Evolutionary conservation across 495 filamentous ascomycete genomes (phyloP).

Genomic region (Aspergillus ostianus): DNA sequence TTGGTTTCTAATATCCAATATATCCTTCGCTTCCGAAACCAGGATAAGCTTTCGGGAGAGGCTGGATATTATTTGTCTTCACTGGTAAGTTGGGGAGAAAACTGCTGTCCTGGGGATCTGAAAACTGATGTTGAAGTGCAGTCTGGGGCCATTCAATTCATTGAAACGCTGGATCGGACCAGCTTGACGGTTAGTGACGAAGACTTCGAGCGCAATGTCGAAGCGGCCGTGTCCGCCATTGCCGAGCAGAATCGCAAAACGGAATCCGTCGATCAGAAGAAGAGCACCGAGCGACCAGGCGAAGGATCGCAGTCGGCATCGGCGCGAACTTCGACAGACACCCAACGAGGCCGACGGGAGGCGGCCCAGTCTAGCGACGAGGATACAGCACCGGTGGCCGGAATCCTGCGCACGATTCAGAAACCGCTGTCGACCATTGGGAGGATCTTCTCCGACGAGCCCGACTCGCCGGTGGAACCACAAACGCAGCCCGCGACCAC

Average conservation of each 20-base stretch:
- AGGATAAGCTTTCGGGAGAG: constrained; percentile 94
- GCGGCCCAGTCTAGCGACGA: constrained; percentile 50
- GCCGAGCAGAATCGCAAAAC: constrained; percentile 76
- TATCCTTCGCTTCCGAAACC: constrained; percentile 93
- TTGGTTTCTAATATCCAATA: constrained; percentile 98
- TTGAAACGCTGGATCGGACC: constrained; percentile 93
- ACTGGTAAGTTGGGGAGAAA: constrained; percentile 52
- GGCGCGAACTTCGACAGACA: constrained; percentile 52
- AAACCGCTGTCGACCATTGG: constrained; percentile 89
- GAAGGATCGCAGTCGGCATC: constrained; percentile 39
- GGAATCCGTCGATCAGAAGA: constrained; percentile 55
- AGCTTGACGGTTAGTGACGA: constrained; percentile 90
- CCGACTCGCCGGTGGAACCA: constrained; percentile 41
- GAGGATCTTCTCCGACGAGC: constrained; percentile 92
- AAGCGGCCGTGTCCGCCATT: constrained; percentile 93
- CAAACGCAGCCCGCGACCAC: constrained; percentile 49
- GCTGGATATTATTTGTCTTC: constrained; percentile 98
- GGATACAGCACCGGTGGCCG: constrained; percentile 77
- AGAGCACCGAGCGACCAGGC: constrained; percentile 42
- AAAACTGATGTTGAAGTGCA: constrained; percentile 28
- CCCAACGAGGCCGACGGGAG: constrained; percentile 50
- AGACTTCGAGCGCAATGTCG: constrained; percentile 93
- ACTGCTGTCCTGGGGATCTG: neutral
- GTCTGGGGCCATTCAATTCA: constrained; percentile 96
- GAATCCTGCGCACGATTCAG: constrained; percentile 87